phyloP scores from a whole-genome alignment of 768 basidiomycete genomes.

The Calocybe indica region DNA sequence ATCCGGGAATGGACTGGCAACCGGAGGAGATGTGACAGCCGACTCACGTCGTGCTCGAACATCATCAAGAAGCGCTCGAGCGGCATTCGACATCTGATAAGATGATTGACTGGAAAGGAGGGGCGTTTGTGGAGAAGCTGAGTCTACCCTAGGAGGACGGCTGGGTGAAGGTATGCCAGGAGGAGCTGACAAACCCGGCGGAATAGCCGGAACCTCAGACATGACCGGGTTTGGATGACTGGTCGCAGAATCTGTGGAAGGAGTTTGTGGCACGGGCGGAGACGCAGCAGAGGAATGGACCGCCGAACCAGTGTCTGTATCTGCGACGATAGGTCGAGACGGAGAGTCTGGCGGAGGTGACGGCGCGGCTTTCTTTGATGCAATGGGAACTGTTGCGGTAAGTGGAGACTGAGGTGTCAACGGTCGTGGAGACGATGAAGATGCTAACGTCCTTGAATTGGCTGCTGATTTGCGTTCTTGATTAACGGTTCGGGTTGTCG shows the following conservation, averaged over 20 bases:
- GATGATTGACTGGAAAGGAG: constrained; percentile 50
- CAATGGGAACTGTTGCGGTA: constrained; percentile 36
- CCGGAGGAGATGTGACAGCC: constrained; percentile 28
- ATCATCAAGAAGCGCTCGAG: constrained; percentile 80
- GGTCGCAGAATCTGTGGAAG: constrained; percentile 12
- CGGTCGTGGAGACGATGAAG: constrained; percentile 57
- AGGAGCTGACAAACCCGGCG: constrained; percentile 51
- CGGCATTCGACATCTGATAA: constrained; percentile 86
- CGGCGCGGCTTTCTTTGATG: not conserved
- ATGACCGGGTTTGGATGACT: no score
- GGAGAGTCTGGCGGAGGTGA: constrained; percentile 7
- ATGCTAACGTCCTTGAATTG: constrained; percentile 37
- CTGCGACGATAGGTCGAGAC: constrained; percentile 27
- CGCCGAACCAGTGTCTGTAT: constrained; percentile 8
- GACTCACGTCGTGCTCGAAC: constrained; percentile 71
- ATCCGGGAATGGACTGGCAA: constrained; percentile 76
- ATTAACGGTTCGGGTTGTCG: constrained; percentile 22
- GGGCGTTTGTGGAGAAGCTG: constrained; percentile 46
- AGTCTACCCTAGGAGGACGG: constrained; percentile 42
- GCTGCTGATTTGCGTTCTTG: constrained; percentile 35
- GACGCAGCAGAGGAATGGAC: constrained; percentile 28
- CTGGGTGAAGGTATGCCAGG: constrained; percentile 59
- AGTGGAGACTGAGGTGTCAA: constrained; percentile 40
- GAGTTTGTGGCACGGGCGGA: constrained; percentile 36
- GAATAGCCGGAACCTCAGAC: constrained; percentile 11